phyloP scores from a whole-genome alignment of 1,139 yeast genomes.

The Sugiyamaella sp. region DNA sequence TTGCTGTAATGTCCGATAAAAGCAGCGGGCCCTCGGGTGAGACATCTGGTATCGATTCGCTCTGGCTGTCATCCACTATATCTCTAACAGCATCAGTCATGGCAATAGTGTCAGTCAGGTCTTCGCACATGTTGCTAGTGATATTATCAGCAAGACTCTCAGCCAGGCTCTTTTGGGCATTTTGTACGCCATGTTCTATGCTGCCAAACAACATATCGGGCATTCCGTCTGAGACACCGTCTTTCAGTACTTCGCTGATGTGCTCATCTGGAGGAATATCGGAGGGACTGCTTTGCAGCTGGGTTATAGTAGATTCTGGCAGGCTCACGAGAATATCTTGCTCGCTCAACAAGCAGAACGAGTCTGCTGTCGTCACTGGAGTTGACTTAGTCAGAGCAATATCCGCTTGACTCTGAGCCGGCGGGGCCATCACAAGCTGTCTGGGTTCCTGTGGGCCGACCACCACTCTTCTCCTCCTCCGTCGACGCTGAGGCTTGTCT shows the following conservation, averaged over 20 bases:
- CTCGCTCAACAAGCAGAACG: too few species aligned
- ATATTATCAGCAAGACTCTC: neutral
- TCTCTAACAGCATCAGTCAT: neutral
- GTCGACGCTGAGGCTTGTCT: constrained; percentile 10
- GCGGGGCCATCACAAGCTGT: too few species aligned
- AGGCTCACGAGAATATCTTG: neutral
- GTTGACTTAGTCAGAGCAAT: neutral
- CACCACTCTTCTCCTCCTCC: constrained; percentile 10
- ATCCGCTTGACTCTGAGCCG: neutral
- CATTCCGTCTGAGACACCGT: constrained; percentile 11
- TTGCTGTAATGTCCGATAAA: neutral
- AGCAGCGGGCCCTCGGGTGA: neutral
- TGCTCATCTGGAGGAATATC: too few species aligned
- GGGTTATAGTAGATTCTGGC: neutral
- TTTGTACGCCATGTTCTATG: neutral
- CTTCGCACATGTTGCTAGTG: neutral
- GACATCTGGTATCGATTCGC: too few species aligned
- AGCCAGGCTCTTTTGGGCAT: neutral
- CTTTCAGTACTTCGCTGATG: too few species aligned
- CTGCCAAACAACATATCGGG: neutral
- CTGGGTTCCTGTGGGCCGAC: too few species aligned
- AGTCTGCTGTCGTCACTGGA: too few species aligned
- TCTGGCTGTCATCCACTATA: too few species aligned
- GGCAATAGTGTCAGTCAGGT: neutral
- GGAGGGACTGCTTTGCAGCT: too few species aligned